Evolutionary conservation across 1,139 yeast genomes (phyloP).

Genomic region (Pichia sp.): DNA sequence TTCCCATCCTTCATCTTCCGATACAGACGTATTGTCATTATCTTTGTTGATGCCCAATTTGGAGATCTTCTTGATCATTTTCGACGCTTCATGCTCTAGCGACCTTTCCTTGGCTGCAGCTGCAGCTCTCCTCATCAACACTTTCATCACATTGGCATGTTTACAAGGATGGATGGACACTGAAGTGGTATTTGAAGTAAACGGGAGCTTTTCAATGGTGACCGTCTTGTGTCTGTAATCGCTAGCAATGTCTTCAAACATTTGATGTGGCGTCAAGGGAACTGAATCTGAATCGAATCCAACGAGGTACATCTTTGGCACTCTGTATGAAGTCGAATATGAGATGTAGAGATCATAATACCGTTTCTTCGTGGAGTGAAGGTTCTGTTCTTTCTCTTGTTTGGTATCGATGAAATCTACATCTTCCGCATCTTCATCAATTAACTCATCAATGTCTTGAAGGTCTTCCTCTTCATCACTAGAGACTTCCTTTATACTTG

Average conservation of each 20-base stretch:
- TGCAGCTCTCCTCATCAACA: slow-evolving; percentile 66
- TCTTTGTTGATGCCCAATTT: slow-evolving; percentile 30
- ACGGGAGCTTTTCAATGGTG: slow-evolving; percentile 90
- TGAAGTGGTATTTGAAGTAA: slow-evolving; percentile 66
- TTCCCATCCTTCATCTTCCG: slow-evolving; percentile 32
- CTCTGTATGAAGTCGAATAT: slow-evolving; percentile 91
- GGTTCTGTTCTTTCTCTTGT: slow-evolving; percentile 12
- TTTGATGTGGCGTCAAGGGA: slow-evolving; percentile 79
- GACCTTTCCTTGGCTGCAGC: slow-evolving; percentile 35
- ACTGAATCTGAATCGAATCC: slow-evolving; percentile 82
- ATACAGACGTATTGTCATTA: slow-evolving; percentile 23
- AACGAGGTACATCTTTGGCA: slow-evolving; percentile 87
- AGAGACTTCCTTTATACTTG: slow-evolving; percentile 10
- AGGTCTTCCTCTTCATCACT: slow-evolving; percentile 11
- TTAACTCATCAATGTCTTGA: slow-evolving; percentile 17
- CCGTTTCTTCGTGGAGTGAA: slow-evolving; percentile 49
- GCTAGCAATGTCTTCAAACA: slow-evolving; percentile 90
- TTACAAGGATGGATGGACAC: slow-evolving; percentile 96
- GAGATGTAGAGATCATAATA: slow-evolving; percentile 84
- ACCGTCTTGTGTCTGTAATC: slow-evolving; percentile 96
- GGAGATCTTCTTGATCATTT: slow-evolving; percentile 32
- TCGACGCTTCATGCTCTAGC: slow-evolving; percentile 29
- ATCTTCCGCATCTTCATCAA: slow-evolving; percentile 22
- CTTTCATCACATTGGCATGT: slow-evolving; percentile 91
- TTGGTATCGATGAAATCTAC: slow-evolving; percentile 23